Base-by-base conservation (phyloP, 345 rosid genomes). In the Combretum micranthum region DNA sequence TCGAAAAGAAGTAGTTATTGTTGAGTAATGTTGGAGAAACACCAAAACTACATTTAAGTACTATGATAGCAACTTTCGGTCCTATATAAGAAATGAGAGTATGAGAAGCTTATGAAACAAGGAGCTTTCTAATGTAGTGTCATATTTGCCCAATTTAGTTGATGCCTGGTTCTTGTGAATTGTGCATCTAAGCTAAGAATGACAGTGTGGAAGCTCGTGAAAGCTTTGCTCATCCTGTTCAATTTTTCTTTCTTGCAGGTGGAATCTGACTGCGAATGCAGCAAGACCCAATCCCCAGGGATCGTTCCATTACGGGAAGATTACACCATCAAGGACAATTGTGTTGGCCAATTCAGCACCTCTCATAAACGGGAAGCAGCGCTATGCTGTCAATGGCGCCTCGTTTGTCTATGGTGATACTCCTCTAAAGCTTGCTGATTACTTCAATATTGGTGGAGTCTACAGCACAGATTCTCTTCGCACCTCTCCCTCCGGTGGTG, bases 201-300 rank as follows among this genome's bases (percentile, higher is more conserved):
- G 39, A 32, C 9, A 32, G 39, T 4, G 1, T 32, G 6, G 39
- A 32, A 32, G 39, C 39, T 32, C 9, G 5, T 32, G 9, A 32
- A 0, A 32, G 39, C 39, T 4, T 32, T 32, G 6, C 9, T 7
- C 39, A 4, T 32, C 9, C 9, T 32, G 17, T 49, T 59, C 17
- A 45, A 43, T 52, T 42, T 20, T 18, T 60, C 50, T 4, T 47
- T 49, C 18, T 50, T 60, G 50, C 44, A 67, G 71, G 61, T 60
- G 71, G 71, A 67, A 67, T 50, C 44, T 67, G 56, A 60, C 71
- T n/a, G 71, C 71, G 1, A 67, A 55, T 53, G 71, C 71, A 12
- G 71, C 71, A 3, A 60, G 71, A 55, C 71, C 71, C 3, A 67
- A 67, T 47, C 71, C 71, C 32, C 71, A 67, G 42, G 71, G 71